Conservation (phyloP, 768 basidiomycete genomes). For the Podaxis sp. region DNA sequence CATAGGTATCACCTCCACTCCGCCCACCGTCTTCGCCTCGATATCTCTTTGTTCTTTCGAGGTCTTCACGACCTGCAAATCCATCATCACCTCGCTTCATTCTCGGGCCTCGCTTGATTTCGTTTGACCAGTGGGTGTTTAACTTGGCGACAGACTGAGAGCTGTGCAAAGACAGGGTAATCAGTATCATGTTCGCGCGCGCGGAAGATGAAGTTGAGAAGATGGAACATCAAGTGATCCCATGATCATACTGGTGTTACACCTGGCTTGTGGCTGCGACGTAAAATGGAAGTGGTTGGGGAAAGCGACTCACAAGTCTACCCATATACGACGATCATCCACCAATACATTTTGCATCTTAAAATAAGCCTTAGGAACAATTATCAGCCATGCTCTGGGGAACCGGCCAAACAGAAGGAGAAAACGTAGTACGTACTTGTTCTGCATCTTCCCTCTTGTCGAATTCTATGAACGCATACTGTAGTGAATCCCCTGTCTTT, state of each 20-base stretch:
- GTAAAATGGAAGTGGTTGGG: slow-evolving; percentile 1
- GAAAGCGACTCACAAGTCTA: slow-evolving; percentile 78
- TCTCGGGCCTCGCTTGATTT: slow-evolving; percentile 50
- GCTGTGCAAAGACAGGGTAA: slow-evolving; percentile 39
- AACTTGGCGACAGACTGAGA: slow-evolving; percentile 93
- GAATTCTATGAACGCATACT: slow-evolving; percentile 99
- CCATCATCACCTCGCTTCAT: slow-evolving; percentile 35
- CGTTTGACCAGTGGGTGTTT: slow-evolving; percentile 82
- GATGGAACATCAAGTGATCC: background rate
- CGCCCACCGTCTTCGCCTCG: slow-evolving; percentile 41
- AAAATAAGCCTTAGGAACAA: slow-evolving; percentile 79
- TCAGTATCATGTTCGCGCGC: slow-evolving; percentile 3
- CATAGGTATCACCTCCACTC: slow-evolving; percentile 48
- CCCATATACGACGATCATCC: slow-evolving; percentile 97
- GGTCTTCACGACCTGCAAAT: slow-evolving; percentile 73
- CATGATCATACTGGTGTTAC: background rate
- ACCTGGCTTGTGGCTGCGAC: background rate
- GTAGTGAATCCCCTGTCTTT: slow-evolving; percentile 91
- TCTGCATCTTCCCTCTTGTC: slow-evolving; percentile 92
- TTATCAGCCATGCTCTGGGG: slow-evolving; percentile 3
- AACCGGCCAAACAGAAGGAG: background rate
- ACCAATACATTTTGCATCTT: slow-evolving; percentile 99
- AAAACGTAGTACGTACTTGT: slow-evolving; percentile 53
- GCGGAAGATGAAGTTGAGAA: slow-evolving; percentile 7
- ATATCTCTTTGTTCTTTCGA: slow-evolving; percentile 73